Percentiles rank a stretch among this genome's conserved stretches.
These are phyloP conservation scores for Saccharomycopsis fermentans DNA, from an alignment of 805 yeast genomes.

Conservation along the genomic window DNA sequence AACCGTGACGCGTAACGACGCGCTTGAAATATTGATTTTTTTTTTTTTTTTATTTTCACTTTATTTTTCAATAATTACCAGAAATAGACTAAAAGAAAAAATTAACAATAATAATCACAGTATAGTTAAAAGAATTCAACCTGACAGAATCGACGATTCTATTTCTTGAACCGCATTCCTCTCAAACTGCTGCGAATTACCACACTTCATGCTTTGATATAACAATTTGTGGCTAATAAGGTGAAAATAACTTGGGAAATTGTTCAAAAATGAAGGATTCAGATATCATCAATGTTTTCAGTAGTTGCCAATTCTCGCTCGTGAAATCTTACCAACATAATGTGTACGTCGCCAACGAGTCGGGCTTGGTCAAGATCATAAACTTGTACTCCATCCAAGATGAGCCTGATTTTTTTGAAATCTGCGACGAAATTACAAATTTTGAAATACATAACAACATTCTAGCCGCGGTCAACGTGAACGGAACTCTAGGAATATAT, in stretches of 20 bases:
- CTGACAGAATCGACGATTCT: too few species aligned
- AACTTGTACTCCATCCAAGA: conserved; percentile 37
- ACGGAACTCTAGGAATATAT: conserved; percentile 16
- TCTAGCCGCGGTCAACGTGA: conserved; percentile 22
- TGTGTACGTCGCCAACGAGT: conserved; percentile 44
- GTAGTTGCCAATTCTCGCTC: conserved; percentile 5
- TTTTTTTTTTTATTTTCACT: too few species aligned
- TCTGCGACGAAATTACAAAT: conserved; percentile 36
- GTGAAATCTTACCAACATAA: conserved; percentile 22
- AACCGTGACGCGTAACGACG: neutral
- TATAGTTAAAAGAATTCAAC: neutral
- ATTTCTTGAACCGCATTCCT: too few species aligned
- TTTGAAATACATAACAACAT: conserved; percentile 29
- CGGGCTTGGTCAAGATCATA: conserved; percentile 44
- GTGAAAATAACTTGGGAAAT: neutral
- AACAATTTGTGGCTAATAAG: too few species aligned
- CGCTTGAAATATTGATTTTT: neutral
- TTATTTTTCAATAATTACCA: neutral
- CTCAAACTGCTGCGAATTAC: too few species aligned
- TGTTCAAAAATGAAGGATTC: neutral
- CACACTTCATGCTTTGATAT: neutral
- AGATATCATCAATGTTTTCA: conserved; percentile 9
- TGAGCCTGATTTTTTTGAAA: conserved; percentile 53
- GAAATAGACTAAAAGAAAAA: neutral
- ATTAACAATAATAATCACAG: neutral